Evolutionary conservation across 2,329 filamentous ascomycete genomes (phyloP).

Genomic region (Apiospora marii): DNA sequence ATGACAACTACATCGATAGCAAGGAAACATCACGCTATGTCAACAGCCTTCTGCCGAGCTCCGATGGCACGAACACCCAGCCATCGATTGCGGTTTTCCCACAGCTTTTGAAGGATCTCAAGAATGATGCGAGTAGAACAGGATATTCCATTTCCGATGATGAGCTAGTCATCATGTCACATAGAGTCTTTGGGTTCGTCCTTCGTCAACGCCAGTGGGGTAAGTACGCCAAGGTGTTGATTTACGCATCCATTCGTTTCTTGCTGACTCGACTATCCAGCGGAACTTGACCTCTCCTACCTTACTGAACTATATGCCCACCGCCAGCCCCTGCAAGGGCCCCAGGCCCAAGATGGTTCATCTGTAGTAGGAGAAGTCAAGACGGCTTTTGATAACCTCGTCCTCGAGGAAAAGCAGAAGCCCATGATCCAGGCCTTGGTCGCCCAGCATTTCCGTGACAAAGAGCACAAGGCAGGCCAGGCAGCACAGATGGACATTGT

Average conservation of each 20-base stretch:
- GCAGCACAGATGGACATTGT: conserved; percentile 41
- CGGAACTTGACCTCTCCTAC: conserved; percentile 28
- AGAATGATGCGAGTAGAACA: neutral
- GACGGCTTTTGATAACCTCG: conserved; percentile 39
- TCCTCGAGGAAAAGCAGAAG: conserved; percentile 37
- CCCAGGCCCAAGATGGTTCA: neutral
- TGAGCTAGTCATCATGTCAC: conserved; percentile 42
- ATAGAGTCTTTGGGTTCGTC: conserved; percentile 45
- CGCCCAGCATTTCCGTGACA: conserved; percentile 43
- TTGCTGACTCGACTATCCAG: conserved; percentile 25
- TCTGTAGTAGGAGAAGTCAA: neutral
- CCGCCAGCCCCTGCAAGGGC: neutral
- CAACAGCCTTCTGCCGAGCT: conserved; percentile 25
- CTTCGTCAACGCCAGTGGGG: conserved; percentile 45
- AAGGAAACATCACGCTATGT: conserved; percentile 27
- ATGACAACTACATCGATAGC: conserved; percentile 30
- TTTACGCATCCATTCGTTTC: neutral
- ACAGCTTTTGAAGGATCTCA: neutral
- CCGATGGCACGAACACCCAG: neutral
- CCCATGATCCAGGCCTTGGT: conserved; percentile 42
- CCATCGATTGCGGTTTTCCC: conserved; percentile 28
- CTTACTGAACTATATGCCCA: conserved; percentile 28
- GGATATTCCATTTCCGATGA: conserved; percentile 31
- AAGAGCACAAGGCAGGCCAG: conserved; percentile 26
- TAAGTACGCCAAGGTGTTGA: conserved; percentile 28